Base-by-base conservation (phyloP, 768 basidiomycete species). In the Cystofilobasidium ferigula region DNA sequence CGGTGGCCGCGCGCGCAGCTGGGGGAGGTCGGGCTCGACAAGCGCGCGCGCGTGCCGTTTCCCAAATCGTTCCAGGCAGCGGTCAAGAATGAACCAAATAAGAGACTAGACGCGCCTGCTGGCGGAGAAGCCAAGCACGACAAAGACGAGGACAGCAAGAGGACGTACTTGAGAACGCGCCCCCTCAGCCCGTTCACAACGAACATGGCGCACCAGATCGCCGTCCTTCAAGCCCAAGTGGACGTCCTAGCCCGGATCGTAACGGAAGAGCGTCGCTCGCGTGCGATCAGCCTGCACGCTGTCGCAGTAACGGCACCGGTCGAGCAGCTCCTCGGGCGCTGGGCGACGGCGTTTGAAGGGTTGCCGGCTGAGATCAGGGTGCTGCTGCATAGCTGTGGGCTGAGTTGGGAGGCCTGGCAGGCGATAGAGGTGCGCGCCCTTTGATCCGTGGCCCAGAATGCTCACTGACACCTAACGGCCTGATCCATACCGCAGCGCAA, bases 1-100 rank as follows among this genome's bases (percentile, higher is more conserved):
- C 73, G 74, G 1, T 85, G 85, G 70, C 84, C 87, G 2, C 72
- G 77, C 45, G 85, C 89, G 14, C 87, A 95, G 84, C 78, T 99
- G 1, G 94, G 94, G 45, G 94, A 99, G 77, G 86, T 98, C 8
- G 94, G 94, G 2, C 76, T 99, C 42, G 94, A 99, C 76, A 59
- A 59, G 36, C 30, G 45, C 6, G 63, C 63, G 16, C 57, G 56
- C 16, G 47, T 64, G 16, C 63, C 63, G 28, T 58, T 59, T 20
- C 63, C 63, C 16, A 6, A 22, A 9, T 53, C 51, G 18, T 63
- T 54, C 62, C 26, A 36, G 8, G 51, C 3, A 3, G 26, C 24
- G 14, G 48, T 63, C 48, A n/a, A n/a, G n/a, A n/a, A n/a, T n/a
- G n/a, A n/a, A n/a, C n/a, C n/a, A n/a, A n/a, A n/a, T n/a, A n/a